Evolutionary conservation across 257 asterid species (phyloP).

Genomic region (Solanum verrucosum): DNA sequence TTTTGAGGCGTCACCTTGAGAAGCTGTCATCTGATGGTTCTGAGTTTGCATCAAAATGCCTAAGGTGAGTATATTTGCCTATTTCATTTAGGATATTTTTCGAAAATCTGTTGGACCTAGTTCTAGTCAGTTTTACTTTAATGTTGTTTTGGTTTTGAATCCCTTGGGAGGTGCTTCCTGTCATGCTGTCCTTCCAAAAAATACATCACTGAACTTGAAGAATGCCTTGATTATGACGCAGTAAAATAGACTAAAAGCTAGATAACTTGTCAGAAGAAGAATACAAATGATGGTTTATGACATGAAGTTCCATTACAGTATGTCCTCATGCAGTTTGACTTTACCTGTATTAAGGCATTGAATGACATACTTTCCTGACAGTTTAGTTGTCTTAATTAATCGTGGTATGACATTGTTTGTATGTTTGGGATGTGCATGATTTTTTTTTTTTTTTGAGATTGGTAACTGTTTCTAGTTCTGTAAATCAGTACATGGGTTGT

Average conservation of each 20-base stretch:
- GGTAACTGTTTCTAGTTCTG: too few species aligned
- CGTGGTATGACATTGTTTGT: not conserved
- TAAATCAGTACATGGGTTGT: not conserved
- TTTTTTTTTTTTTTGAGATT: not conserved
- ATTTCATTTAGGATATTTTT: not conserved
- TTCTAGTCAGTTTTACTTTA: not conserved
- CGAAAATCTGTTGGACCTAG: not conserved
- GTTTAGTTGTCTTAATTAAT: not conserved
- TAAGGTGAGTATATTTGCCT: constrained; percentile 34
- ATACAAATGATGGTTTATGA: not conserved
- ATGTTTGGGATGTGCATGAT: not conserved
- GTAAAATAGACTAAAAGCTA: not conserved
- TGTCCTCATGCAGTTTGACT: not conserved
- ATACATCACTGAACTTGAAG: not conserved
- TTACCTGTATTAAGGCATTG: not conserved
- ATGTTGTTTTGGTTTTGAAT: not conserved
- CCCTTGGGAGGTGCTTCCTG: not conserved
- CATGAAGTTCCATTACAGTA: not conserved
- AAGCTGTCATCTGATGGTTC: constrained; percentile 56
- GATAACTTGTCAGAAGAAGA: not conserved
- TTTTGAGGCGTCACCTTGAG: constrained; percentile 53
- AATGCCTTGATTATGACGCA: not conserved
- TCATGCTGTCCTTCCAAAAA: not conserved
- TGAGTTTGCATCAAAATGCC: constrained; percentile 54
- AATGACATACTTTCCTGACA: not conserved